Base-by-base conservation (phyloP, 2,329 filamentous ascomycete genomes). In the Colletotrichum noveboracense region DNA sequence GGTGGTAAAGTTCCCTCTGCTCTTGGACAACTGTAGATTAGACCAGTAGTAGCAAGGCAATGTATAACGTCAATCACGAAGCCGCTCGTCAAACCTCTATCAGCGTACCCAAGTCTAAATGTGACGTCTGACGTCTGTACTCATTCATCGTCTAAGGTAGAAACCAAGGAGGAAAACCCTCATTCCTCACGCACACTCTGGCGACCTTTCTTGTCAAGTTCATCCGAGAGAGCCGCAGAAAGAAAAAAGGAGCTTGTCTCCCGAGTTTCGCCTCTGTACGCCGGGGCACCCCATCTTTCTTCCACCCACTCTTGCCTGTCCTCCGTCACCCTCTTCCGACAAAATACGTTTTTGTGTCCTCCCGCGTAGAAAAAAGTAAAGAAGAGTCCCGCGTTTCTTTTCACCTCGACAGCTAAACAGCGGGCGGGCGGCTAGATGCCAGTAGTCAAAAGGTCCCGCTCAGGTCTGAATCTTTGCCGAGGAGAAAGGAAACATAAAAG, bases 121-220 rank as follows among this genome's bases (percentile, higher is more conserved):
- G 60, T 58, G 62, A 62, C 66, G 66, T 56, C 14, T 68, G 38
- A 62, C 70, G 69, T 61, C 77, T 71, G 71, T 78, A 68, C 72
- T 77, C 66, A 75, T 78, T 71, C 77, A 77, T 71, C 61, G 66
- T 78, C 77, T 77, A 76, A 75, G 62, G 68, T 69, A 76, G 58
- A 69, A 77, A 67, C 52, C 52, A 68, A 70, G 58, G 68, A 55
- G 66, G 36, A 61, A 64, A 65, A 66, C 74, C 65, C 38, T 70
- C 67, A 67, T 64, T 62, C 48, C 66, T 69, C 64, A 16, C 56
- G 48, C 18, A 18, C 36, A 55, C 62, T 66, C 62, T 7, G 32
- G 34, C 66, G 24, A 60, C 43, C 48, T 68, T 67, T 56, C 43
- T 60, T 26, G 16, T 30, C 70, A 48, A 48, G 48, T 68, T 60